phyloP scores from a whole-genome alignment of 352 stramenopile genomes.

The Pythium pyrilobum region DNA sequence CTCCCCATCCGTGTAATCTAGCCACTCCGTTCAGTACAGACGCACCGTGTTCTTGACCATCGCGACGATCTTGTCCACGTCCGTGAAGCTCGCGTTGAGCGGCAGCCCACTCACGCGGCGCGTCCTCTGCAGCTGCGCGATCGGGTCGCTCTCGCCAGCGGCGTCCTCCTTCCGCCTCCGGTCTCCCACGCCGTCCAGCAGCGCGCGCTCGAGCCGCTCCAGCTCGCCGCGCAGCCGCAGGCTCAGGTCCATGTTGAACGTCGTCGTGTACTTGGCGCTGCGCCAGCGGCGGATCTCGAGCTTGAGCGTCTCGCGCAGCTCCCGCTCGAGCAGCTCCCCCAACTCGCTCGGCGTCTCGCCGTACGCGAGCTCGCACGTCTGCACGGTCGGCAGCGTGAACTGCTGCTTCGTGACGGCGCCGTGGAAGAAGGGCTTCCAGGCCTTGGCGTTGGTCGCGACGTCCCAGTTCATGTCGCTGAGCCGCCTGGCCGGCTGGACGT shows the following conservation, averaged over 20 bases:
- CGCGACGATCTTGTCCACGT: slow-evolving; percentile 71
- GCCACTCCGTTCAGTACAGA: not conserved
- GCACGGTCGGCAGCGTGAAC: slow-evolving; percentile 37
- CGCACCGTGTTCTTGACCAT: slow-evolving; percentile 82
- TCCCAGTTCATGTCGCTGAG: slow-evolving; percentile 77
- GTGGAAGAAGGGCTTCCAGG: slow-evolving; percentile 85
- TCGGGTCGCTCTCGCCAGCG: slow-evolving; percentile 4
- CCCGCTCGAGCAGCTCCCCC: slow-evolving; percentile 63
- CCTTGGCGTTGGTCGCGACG: slow-evolving; percentile 65
- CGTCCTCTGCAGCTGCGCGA: slow-evolving; percentile 17
- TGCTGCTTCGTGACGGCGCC: slow-evolving; percentile 18
- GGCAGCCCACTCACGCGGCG: slow-evolving; percentile 75
- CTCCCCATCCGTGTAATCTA: not conserved
- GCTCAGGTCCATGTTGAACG: slow-evolving; percentile 83
- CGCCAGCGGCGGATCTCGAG: slow-evolving; percentile 87
- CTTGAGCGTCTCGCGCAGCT: slow-evolving; percentile 82
- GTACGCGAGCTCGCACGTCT: slow-evolving; percentile 59
- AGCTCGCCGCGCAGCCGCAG: slow-evolving; percentile 75
- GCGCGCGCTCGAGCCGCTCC: slow-evolving; percentile 53
- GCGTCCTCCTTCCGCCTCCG: slow-evolving; percentile 5
- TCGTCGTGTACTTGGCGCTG: slow-evolving; percentile 70
- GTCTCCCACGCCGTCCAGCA: not conserved
- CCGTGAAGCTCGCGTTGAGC: slow-evolving; percentile 86
- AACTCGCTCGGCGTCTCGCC: slow-evolving; percentile 42
- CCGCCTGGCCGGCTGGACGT: slow-evolving; percentile 56